Conservation (phyloP, 768 basidiomycete genomes). For the Kwoniella mangroviensis region DNA sequence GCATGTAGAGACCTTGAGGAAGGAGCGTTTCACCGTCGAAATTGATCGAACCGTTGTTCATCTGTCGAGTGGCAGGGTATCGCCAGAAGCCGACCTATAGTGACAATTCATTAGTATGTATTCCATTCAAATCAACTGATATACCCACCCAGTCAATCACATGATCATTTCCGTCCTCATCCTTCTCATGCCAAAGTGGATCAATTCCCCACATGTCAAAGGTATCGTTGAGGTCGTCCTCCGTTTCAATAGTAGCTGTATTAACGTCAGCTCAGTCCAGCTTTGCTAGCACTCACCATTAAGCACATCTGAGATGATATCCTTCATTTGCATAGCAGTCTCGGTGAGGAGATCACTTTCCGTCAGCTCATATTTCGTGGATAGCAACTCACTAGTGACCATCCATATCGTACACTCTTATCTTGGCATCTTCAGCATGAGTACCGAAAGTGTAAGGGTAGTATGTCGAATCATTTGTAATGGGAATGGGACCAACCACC, state of each 20-base stretch:
- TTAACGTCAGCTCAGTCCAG: background rate
- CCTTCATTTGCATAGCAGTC: slow-evolving; percentile 35
- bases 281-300: slow-evolving; percentile 20
- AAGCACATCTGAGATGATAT: slow-evolving; percentile 47
- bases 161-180: slow-evolving; percentile 30
- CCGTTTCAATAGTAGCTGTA: slow-evolving; percentile 22
- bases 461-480: slow-evolving; percentile 64
- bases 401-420: slow-evolving; percentile 46
- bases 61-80: slow-evolving; percentile 18
- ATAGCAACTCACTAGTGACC: slow-evolving; percentile 12
- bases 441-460: slow-evolving; percentile 54
- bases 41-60: slow-evolving; percentile 30
- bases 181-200: slow-evolving; percentile 51
- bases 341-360: slow-evolving; percentile 13
- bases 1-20: slow-evolving; percentile 42
- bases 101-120: background rate
- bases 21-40: slow-evolving; percentile 41
- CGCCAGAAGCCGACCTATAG: slow-evolving; percentile 35
- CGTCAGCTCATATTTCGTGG: slow-evolving; percentile 6
- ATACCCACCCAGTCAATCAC: slow-evolving; percentile 43
- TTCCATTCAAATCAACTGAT: background rate
- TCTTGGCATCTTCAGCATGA: slow-evolving; percentile 27
- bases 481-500: slow-evolving; percentile 40
- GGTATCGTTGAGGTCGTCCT: slow-evolving; percentile 22
- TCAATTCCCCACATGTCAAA: slow-evolving; percentile 48